These are phyloP conservation scores for Coemansia sp. DNA, from an alignment of 192 early-diverging fungal species.

Conservation along the genomic window DNA sequence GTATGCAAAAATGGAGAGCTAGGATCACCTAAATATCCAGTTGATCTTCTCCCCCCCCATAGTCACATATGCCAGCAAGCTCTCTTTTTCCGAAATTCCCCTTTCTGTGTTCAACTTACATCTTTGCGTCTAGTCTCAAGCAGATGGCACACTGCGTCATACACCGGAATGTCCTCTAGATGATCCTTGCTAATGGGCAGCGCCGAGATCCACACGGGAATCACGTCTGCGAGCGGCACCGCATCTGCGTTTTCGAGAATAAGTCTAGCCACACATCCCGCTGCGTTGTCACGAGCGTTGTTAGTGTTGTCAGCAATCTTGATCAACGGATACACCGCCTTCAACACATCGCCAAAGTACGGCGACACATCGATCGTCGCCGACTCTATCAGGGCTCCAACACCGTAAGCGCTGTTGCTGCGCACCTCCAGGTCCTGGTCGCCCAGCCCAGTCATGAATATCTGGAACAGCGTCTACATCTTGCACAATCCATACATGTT, in stretches of 20 bases:
- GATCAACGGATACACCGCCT: conserved; percentile 67
- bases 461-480: conserved; percentile 60
- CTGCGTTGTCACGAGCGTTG: conserved; percentile 70
- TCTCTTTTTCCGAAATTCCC: too few relatives aligned
- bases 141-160: conserved; percentile 66
- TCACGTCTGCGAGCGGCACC: conserved; percentile 68
- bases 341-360: conserved; percentile 66
- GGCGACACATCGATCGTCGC: conserved; percentile 66
- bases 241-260: conserved; percentile 68
- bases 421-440: conserved; percentile 82
- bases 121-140: conserved; percentile 53
- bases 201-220: conserved; percentile 65
- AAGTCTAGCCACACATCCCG: conserved; percentile 76
- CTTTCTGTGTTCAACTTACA: conserved; percentile 26
- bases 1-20: not conserved
- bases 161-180: conserved; percentile 77
- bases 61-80: not conserved
- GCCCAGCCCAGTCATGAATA: conserved; percentile 69
- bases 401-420: conserved; percentile 83
- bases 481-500: not conserved
- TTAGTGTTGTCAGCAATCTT: conserved; percentile 46
- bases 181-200: conserved; percentile 76
- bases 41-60: not conserved
- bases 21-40: not conserved
- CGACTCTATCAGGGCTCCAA: conserved; percentile 71